Evolutionary conservation across 208 protist species (phyloP), one percentile per base, ranked within the genome.

Genomic region (Trypanosoma scelopori): DNA sequence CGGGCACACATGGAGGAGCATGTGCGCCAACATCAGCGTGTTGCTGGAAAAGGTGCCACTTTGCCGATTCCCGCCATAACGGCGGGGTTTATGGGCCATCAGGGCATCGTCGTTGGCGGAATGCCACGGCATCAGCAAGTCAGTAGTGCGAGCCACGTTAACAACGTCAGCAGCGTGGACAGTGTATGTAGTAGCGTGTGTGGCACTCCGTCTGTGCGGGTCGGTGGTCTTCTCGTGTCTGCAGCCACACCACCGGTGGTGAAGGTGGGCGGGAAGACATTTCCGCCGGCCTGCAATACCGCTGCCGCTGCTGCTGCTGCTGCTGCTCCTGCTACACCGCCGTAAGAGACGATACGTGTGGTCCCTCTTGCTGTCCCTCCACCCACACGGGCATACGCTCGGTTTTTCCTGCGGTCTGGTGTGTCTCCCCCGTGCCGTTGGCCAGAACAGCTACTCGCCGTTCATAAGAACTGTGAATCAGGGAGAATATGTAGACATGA

Each of bases 61-160:
- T 64, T 79, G 5, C 74, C 80, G 23, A 51, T 92, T 4, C 55
- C 71, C 0, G 37, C 65, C 25, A 55, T 81, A 41, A 55, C 41
- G 2, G 46, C 82, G 12, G 79, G 71, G 16, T 61, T 23, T 50
- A 22, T 63, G 13, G 68, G 60, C 2, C 16, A 46, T 13, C 70
- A 73, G 0, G 64, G 66, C 18, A 84, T 92, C 45, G 56, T 79
- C 9, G 76, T 92, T 13, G 84, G 84, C 4, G 81, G 84, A n/a
- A 47, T 45, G 41, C 65, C 42, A 47, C 56, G 0, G 42, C 46
- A 32, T 1, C 25, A 6, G 41, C 35, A 49, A n/a, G 5, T 5
- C 41, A 37, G 64, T 52, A 42, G 32, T 30, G 42, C n/a, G 42
- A 27, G 16, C 18, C 6, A 18, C 28, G 27, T 3, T 28, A 58